phyloP scores from a whole-genome alignment of 202 grass and related monocot species.

The Cymbopogon flexuosus region DNA sequence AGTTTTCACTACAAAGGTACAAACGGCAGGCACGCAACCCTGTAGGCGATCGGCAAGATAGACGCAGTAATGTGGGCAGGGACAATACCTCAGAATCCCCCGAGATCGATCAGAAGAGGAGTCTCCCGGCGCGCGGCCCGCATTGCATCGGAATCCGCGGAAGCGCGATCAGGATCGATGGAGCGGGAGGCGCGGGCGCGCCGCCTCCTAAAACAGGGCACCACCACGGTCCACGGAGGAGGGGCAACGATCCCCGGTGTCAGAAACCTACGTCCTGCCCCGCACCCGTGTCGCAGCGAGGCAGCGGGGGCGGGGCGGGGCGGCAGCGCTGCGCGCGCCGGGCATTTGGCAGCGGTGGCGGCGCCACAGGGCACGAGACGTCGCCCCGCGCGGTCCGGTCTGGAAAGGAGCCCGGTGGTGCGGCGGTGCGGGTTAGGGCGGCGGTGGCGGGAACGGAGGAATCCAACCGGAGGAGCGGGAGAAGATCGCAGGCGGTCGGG shows the following conservation, averaged over 20 bases:
- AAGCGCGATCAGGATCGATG: conserved; percentile 7
- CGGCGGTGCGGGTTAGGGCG: not conserved
- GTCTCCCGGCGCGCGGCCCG: not conserved
- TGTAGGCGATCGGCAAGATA: not conserved
- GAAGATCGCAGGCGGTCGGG: not conserved
- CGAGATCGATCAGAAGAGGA: not conserved
- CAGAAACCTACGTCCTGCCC: conserved; percentile 17
- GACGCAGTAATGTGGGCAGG: not conserved
- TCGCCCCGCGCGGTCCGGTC: not conserved
- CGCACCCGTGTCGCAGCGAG: conserved; percentile 25
- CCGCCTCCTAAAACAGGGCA: not conserved
- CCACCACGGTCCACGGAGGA: not conserved
- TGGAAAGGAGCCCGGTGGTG: not conserved
- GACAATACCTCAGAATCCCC: not conserved
- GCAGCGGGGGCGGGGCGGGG: conserved; percentile 22
- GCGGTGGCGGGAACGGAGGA: not conserved
- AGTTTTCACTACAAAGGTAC: not conserved
- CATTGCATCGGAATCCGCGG: conserved; percentile 1
- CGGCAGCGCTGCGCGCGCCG: conserved; percentile 16
- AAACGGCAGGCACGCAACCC: not conserved
- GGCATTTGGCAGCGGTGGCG: conserved; percentile 9
- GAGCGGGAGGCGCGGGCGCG: not conserved
- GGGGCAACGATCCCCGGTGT: not conserved
- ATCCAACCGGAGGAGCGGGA: not conserved
- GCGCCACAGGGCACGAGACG: not conserved